Conservation (phyloP, 2,329 filamentous ascomycete species). For the Penicillium italicum region DNA sequence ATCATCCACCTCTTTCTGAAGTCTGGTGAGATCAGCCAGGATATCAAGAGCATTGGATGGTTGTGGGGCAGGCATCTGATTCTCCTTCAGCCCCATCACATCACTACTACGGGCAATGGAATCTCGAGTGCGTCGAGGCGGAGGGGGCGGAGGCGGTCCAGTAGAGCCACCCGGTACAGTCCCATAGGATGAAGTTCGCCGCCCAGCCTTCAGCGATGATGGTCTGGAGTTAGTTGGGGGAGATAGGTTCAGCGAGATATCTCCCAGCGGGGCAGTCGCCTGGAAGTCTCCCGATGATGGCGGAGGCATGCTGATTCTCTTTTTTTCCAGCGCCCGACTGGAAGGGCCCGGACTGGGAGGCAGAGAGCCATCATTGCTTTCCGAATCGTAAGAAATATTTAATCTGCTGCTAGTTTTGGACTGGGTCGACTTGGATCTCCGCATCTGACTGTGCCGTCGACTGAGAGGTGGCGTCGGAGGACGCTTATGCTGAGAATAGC, state of each 20-base stretch:
- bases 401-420: conserved; percentile 35
- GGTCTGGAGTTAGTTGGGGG: conserved; percentile 9
- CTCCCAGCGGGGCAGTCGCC: neutral
- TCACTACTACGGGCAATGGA: conserved; percentile 41
- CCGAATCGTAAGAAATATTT: conserved; percentile 45
- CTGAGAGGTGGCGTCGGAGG: conserved; percentile 49
- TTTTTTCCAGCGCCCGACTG: conserved; percentile 14
- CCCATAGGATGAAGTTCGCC: conserved; percentile 27
- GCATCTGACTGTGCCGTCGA: conserved; percentile 48
- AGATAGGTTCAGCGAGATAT: conserved; percentile 17
- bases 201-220: conserved; percentile 28
- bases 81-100: conserved; percentile 19
- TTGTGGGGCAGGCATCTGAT: conserved; percentile 30
- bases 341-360: conserved; percentile 31
- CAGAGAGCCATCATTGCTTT: conserved; percentile 33
- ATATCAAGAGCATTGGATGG: conserved; percentile 55
- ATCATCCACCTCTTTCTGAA: conserved; percentile 73
- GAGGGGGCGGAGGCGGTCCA: conserved; percentile 46
- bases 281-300: conserved; percentile 12
- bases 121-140: conserved; percentile 46
- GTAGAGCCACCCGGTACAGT: conserved; percentile 21
- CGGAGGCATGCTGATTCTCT: conserved; percentile 24
- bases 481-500: conserved; percentile 38
- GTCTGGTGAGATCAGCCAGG: conserved; percentile 65
- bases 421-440: conserved; percentile 34